Evolutionary conservation across 305 asterid species (phyloP), one percentile per base, ranked within the genome.

Genomic region (Fraxinus nigra): DNA sequence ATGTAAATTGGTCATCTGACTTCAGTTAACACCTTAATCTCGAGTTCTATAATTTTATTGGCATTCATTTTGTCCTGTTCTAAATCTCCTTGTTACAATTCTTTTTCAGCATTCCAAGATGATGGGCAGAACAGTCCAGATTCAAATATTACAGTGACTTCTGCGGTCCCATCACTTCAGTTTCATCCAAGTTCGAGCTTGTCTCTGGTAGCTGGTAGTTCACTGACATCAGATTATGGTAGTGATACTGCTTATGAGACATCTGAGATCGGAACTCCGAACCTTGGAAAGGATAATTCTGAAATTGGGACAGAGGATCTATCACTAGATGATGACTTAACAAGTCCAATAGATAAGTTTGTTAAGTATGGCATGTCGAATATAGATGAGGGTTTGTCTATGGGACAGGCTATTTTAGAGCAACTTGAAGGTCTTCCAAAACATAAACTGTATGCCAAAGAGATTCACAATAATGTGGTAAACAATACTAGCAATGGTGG

Each of bases 381-480:
- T 85, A 94, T 96, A 78, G 99, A 96, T 1, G 98, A 96, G 87
- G 98, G 99, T 81, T 89, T 97, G 90, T 97, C 95, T 38, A 90
- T 94, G 98, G 99, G 99, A 86, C 94, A 96, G 72, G 95, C 98
- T 87, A 94, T 97, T 89, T 86, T 96, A 46, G 99, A 94, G 86
- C 95, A 96, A 86, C 93, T 96, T 59, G 97, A 93, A 86, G 92
- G 86, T 72, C 86, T 89, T 79, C 98, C 99, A 54, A 93, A 83
- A 82, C 93, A 92, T 79, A 90, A 89, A 86, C 46, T 73, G 43
- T 90, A 84, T 48, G 85, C 86, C n/a, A 90, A 85, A 83, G 93
- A 84, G 70, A 81, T 75, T 72, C 85, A 82, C 28, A 88, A 76
- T 74, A 82, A 77, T 85, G 46, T 80, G 72, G 90, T 84, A 48